Conservation (phyloP, 768 basidiomycete genomes). For the Boletus coccyginus region DNA sequence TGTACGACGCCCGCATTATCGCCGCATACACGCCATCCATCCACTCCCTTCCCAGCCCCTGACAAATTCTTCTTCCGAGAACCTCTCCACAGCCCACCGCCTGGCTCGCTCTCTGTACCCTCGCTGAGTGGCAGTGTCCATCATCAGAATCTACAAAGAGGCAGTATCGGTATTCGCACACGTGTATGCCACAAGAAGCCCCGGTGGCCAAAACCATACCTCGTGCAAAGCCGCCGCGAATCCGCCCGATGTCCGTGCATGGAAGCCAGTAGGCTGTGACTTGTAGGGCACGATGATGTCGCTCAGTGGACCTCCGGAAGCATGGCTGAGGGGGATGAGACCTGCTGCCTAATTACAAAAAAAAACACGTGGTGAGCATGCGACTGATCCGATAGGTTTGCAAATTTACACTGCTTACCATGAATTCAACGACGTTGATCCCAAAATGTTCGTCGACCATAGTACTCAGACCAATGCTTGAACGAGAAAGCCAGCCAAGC, state of each 20-base stretch:
- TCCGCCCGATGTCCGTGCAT: constrained; percentile 61
- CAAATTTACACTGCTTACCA: constrained; percentile 53
- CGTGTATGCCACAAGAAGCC: constrained; percentile 1
- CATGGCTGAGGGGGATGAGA: constrained; percentile 87
- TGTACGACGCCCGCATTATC: background rate
- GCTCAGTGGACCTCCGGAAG: constrained; percentile 86
- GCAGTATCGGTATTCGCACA: constrained; percentile 9
- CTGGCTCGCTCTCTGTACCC: constrained; percentile 69
- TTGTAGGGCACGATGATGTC: constrained; percentile 88
- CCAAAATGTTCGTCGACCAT: constrained; percentile 99
- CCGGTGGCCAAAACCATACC: constrained; percentile 27
- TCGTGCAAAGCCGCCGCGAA: constrained; percentile 69
- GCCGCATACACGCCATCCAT: constrained; percentile 42
- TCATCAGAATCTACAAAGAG: constrained; percentile 39
- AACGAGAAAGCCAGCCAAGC: constrained; percentile 64
- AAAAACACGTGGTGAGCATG: constrained; percentile 12
- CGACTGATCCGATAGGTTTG: background rate
- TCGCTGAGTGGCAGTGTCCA: constrained; percentile 52
- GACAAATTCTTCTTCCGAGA: constrained; percentile 78
- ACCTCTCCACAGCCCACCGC: constrained; percentile 65
- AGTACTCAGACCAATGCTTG: constrained; percentile 87
- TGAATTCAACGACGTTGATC: constrained; percentile 96
- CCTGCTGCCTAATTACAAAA: constrained; percentile 78
- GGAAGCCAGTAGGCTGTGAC: constrained; percentile 77
- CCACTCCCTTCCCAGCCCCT: constrained; percentile 67